These are phyloP conservation scores for Zygoascus meyerae DNA, from an alignment of 1,139 yeast species.

Conservation along the genomic window DNA sequence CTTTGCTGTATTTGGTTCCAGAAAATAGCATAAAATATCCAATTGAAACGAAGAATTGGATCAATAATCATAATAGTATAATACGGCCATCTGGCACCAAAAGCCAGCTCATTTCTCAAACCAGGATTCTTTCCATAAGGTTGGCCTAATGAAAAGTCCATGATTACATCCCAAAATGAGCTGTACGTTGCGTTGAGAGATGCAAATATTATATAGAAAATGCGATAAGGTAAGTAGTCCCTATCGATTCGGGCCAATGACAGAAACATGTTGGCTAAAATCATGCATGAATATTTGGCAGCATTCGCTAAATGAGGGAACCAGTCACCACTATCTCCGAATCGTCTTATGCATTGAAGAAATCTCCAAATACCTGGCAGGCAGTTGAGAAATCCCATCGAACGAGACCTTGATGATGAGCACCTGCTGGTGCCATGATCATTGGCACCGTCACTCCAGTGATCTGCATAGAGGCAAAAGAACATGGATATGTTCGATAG, in stretches of 20 bases:
- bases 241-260: constrained; percentile 71
- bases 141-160: constrained; percentile 94
- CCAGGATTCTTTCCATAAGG: constrained; percentile 58
- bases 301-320: constrained; percentile 97
- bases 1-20: constrained; percentile 77
- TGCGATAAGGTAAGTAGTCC: constrained; percentile 39
- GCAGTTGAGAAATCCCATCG: constrained; percentile 75
- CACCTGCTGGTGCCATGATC: constrained; percentile 47
- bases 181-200: constrained; percentile 63
- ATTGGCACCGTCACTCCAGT: constrained; percentile 44
- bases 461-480: constrained; percentile 70
- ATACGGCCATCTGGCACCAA: constrained; percentile 54
- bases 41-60: constrained; percentile 72
- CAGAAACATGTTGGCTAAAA: constrained; percentile 65
- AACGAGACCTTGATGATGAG: constrained; percentile 69
- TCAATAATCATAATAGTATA: constrained; percentile 70
- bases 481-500: constrained; percentile 80
- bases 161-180: constrained; percentile 79
- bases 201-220: constrained; percentile 68
- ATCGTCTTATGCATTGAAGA: constrained; percentile 87
- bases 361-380: constrained; percentile 89
- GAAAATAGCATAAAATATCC: constrained; percentile 77
- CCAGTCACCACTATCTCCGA: constrained; percentile 87
- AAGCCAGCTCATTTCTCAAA: constrained; percentile 68
- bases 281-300: constrained; percentile 62